Conservation (phyloP, 192 early-diverging fungal genomes). For the Radiomyces spectabilis region DNA sequence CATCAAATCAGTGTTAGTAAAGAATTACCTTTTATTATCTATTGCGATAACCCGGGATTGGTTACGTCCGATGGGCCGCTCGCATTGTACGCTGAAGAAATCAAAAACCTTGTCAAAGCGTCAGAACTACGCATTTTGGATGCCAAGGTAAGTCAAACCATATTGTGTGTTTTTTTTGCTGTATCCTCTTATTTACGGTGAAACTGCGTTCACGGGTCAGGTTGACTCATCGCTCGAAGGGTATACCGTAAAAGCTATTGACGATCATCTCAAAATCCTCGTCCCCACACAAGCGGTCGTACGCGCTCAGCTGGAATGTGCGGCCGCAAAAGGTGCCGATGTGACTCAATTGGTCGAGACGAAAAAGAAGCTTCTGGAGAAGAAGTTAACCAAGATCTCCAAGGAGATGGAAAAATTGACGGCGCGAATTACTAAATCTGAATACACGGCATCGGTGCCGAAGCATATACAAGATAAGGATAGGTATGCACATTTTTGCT, state of each 20-base stretch:
- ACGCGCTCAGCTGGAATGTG: slow-evolving; percentile 14
- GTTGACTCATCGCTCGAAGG: neutral
- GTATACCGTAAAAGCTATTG: slow-evolving; percentile 15
- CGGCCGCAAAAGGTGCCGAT: slow-evolving; percentile 8
- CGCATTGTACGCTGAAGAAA: slow-evolving; percentile 25
- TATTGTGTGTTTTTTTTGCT: too few species aligned
- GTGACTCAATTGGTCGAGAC: neutral
- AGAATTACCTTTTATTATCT: slow-evolving; percentile 39
- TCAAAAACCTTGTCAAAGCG: slow-evolving; percentile 28
- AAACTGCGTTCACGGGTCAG: neutral
- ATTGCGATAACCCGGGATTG: slow-evolving; percentile 24
- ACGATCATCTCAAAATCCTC: slow-evolving; percentile 24
- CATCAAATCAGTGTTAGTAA: slow-evolving; percentile 38
- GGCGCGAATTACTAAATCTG: slow-evolving; percentile 12
- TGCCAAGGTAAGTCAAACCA: slow-evolving; percentile 12
- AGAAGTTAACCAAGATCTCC: slow-evolving; percentile 23
- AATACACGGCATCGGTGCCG: slow-evolving; percentile 23
- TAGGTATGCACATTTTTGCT: too few species aligned
- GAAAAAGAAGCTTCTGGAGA: slow-evolving; percentile 8
- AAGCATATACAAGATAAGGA: slow-evolving; percentile 22
- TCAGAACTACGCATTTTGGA: slow-evolving; percentile 19
- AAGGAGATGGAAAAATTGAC: slow-evolving; percentile 21
- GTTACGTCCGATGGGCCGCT: slow-evolving; percentile 23
- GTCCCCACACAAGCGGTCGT: slow-evolving; percentile 25
- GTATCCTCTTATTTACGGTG: neutral